These are phyloP conservation scores for Collybia mongolica DNA, from an alignment of 768 basidiomycete species.

Conservation along the genomic window DNA sequence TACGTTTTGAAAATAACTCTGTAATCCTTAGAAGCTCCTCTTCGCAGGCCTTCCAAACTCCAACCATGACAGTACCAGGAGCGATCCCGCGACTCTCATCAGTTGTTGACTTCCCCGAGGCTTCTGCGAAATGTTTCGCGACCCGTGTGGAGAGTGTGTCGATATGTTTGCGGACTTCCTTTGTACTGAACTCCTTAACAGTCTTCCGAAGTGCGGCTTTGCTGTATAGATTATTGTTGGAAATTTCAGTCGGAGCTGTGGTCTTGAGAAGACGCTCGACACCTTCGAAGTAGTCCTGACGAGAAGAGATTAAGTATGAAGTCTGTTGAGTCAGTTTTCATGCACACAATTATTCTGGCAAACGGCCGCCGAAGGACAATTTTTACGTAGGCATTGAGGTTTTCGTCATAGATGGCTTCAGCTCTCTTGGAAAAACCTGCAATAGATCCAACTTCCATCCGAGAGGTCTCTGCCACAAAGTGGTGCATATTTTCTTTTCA, in stretches of 20 bases:
- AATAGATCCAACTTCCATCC: conserved; percentile 64
- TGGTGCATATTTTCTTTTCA: conserved; percentile 92
- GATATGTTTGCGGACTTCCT: conserved; percentile 87
- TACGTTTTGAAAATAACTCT: conserved; percentile 63
- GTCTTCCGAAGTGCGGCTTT: conserved; percentile 80
- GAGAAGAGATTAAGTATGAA: neutral
- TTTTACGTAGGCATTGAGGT: conserved; percentile 82
- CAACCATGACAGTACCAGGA: conserved; percentile 67
- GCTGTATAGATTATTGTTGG: conserved; percentile 72
- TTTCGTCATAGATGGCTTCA: conserved; percentile 86
- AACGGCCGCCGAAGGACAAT: conserved; percentile 86
- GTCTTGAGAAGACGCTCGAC: conserved; percentile 85
- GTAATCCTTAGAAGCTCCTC: conserved; percentile 77
- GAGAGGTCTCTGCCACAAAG: conserved; percentile 81
- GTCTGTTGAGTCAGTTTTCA: neutral
- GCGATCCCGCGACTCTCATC: conserved; percentile 56
- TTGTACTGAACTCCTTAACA: conserved; percentile 80
- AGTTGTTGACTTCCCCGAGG: conserved; percentile 60
- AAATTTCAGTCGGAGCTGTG: conserved; percentile 73
- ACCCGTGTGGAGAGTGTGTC: conserved; percentile 88
- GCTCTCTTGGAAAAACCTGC: conserved; percentile 67
- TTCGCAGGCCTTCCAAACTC: conserved; percentile 91
- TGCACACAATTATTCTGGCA: conserved; percentile 77
- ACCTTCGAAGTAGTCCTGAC: conserved; percentile 92
- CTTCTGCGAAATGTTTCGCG: conserved; percentile 93